These are phyloP conservation scores for Cadophora sp. DNA, from an alignment of 2,329 filamentous ascomycete species.

Conservation along the genomic window DNA sequence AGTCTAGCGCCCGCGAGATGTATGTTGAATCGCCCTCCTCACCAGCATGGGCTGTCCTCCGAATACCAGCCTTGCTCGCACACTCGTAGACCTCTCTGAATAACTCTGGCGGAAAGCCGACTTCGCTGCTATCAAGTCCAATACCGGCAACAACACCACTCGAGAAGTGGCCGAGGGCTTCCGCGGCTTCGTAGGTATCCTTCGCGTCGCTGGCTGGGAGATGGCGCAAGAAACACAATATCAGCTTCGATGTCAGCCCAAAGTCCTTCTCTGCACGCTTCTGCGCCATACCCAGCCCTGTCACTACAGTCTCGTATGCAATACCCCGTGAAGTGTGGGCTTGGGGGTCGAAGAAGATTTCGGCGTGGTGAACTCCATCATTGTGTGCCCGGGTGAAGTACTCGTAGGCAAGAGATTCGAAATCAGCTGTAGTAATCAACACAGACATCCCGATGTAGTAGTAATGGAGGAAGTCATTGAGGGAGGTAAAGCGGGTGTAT, in stretches of 20 bases:
- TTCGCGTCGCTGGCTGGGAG: conserved; percentile 65
- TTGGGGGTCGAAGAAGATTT: conserved; percentile 84
- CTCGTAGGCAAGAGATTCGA: conserved; percentile 73
- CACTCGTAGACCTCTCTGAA: conserved; percentile 68
- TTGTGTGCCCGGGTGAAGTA: conserved; percentile 71
- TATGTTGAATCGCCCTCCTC: conserved; percentile 76
- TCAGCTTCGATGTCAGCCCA: conserved; percentile 69
- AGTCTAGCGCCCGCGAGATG: conserved; percentile 67
- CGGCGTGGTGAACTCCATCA: conserved; percentile 74
- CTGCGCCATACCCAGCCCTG: conserved; percentile 67
- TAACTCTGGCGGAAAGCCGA: conserved; percentile 60
- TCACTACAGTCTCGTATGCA: conserved; percentile 66
- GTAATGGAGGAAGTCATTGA: conserved; percentile 80
- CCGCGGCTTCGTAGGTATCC: conserved; percentile 52
- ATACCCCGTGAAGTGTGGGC: conserved; percentile 72
- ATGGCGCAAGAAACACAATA: conserved; percentile 76
- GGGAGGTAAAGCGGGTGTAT: conserved; percentile 71
- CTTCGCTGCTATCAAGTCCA: conserved; percentile 71
- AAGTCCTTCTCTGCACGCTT: conserved; percentile 65
- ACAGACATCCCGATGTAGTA: conserved; percentile 81
- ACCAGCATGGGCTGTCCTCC: conserved; percentile 76
- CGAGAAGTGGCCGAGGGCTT: conserved; percentile 51
- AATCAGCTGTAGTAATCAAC: conserved; percentile 69
- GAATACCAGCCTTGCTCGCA: conserved; percentile 58
- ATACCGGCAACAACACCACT: conserved; percentile 65